These are phyloP conservation scores for Leonotis leonurus DNA, from an alignment of 257 asterid species.

Conservation along the genomic window DNA sequence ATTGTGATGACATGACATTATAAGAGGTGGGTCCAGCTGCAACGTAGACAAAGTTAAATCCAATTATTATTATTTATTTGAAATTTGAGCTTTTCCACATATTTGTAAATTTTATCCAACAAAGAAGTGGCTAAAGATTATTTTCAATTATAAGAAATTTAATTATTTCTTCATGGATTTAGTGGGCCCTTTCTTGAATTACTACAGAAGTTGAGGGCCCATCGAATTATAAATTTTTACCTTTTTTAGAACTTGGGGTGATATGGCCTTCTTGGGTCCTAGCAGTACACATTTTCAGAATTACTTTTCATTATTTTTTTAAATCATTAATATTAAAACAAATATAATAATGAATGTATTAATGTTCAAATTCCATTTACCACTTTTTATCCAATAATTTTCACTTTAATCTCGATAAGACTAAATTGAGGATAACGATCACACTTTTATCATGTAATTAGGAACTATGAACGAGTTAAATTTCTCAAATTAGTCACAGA, in stretches of 20 bases:
- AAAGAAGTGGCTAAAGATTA: constrained; percentile 1
- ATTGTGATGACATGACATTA: constrained; percentile 21
- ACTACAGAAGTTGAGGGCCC: not conserved
- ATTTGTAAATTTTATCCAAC: constrained; percentile 12
- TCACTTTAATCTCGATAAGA: too few relatives aligned
- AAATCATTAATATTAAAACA: not conserved
- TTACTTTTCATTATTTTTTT: not conserved
- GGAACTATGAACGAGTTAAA: too few relatives aligned
- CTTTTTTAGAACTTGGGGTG: constrained; percentile 2
- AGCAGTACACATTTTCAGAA: too few relatives aligned
- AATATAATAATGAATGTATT: too few relatives aligned
- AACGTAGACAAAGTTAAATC: not conserved
- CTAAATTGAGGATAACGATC: too few relatives aligned
- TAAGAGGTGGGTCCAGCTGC: constrained; percentile 4
- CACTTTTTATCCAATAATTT: too few relatives aligned
- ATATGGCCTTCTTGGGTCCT: too few relatives aligned
- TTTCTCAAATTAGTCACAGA: too few relatives aligned
- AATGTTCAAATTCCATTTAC: too few relatives aligned
- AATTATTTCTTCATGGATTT: not conserved
- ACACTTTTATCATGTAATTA: too few relatives aligned
- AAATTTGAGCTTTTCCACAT: constrained; percentile 13
- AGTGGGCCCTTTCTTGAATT: constrained; percentile 15
- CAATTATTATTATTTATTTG: constrained; percentile 15
- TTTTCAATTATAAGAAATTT: not conserved
- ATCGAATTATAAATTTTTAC: not conserved